Conservation (phyloP, 1,284 basidiomycete species). For the Microbotryum violaceum region DNA sequence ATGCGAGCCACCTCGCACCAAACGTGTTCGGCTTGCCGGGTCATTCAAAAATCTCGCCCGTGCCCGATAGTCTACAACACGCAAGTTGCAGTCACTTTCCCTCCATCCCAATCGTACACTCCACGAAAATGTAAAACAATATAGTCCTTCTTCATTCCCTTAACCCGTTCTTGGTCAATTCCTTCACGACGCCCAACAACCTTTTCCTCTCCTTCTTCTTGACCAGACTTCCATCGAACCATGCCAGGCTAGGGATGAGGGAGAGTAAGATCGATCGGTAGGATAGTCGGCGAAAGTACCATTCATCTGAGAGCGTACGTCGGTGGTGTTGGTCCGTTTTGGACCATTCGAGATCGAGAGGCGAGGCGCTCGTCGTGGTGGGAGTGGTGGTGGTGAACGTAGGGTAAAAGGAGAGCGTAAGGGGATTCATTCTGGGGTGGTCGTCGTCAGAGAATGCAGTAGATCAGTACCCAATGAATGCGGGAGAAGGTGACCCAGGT, state of each 20-base stretch:
- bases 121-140: too few relatives aligned
- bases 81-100: too few relatives aligned
- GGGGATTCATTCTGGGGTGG: conserved; percentile 76
- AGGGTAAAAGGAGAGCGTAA: conserved; percentile 82
- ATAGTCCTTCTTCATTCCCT: too few relatives aligned
- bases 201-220: too few relatives aligned
- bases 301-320: conserved; percentile 73
- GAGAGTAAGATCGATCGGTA: conserved; percentile 81
- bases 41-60: too few relatives aligned
- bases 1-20: too few relatives aligned
- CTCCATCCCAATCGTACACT: too few relatives aligned
- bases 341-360: conserved; percentile 20
- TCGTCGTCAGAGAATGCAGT: neutral
- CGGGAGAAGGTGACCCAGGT: too few relatives aligned
- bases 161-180: too few relatives aligned
- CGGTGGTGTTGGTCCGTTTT: conserved; percentile 72
- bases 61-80: too few relatives aligned
- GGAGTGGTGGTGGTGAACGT: conserved; percentile 12
- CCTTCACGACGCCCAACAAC: too few relatives aligned
- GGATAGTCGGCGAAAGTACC: conserved; percentile 72
- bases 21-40: too few relatives aligned
- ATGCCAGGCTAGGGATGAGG: conserved; percentile 53
- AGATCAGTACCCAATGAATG: neutral
- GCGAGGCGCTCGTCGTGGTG: neutral
- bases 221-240: conserved; percentile 16